Percentiles rank a stretch among this genome's conserved stretches.
Evolutionary conservation across 495 filamentous ascomycete species (phyloP).

Genomic region (Penicillium macrosclerotiorum): DNA sequence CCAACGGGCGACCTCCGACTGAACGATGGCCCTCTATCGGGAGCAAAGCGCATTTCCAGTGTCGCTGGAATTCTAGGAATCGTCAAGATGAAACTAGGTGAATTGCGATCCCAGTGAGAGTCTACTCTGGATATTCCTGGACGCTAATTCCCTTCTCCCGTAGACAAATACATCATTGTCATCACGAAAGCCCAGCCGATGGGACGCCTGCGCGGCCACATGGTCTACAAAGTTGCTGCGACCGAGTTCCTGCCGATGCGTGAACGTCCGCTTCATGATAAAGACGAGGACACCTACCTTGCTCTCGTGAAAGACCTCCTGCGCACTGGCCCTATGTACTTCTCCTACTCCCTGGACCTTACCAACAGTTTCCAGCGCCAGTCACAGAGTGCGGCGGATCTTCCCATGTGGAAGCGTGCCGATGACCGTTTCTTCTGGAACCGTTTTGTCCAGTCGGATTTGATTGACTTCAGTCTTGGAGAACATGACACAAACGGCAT

Average conservation of each 20-base stretch:
- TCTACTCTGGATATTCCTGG: constrained; percentile 12
- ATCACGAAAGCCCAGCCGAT: constrained; percentile 93
- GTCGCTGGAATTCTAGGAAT: constrained; percentile 93
- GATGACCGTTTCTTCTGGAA: constrained; percentile 99
- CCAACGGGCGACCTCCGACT: constrained; percentile 91
- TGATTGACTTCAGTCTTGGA: constrained; percentile 77
- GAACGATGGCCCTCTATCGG: constrained; percentile 69
- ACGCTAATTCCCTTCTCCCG: neutral
- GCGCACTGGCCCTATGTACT: constrained; percentile 88
- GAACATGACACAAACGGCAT: constrained; percentile 38
- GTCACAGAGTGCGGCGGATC: constrained; percentile 61
- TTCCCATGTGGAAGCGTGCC: constrained; percentile 85
- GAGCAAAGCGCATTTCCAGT: constrained; percentile 81
- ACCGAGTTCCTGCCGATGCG: constrained; percentile 94
- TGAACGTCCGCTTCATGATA: constrained; percentile 85
- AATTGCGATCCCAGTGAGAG: constrained; percentile 2
- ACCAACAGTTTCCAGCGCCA: constrained; percentile 96
- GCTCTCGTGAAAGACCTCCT: constrained; percentile 73
- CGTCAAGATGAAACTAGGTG: constrained; percentile 86
- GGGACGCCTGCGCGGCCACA: constrained; percentile 86
- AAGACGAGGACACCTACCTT: constrained; percentile 90
- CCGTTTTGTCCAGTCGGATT: constrained; percentile 80
- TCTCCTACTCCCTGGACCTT: constrained; percentile 92
- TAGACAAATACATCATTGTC: constrained; percentile 95
- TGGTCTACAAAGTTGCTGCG: constrained; percentile 85